phyloP scores from a whole-genome alignment of 1,284 basidiomycete species.

The Marasmius tenuissimus region DNA sequence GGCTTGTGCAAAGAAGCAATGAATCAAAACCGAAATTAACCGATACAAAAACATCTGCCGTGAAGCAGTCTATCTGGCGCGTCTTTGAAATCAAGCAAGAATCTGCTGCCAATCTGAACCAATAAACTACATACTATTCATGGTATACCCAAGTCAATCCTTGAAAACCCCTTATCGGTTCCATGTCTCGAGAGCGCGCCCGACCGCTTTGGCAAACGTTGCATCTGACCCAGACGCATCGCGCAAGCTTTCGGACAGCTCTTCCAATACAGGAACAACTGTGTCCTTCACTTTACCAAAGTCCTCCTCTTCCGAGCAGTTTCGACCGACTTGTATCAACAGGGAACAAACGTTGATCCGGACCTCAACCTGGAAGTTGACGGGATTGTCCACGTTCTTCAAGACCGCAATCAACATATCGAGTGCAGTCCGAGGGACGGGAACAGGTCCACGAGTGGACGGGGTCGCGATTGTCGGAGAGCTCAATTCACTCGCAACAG shows the following conservation, averaged over 20 bases:
- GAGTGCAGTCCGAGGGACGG: slow-evolving; percentile 50
- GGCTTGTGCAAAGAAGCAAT: too few relatives aligned
- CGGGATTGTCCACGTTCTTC: slow-evolving; percentile 51
- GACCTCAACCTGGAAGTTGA: slow-evolving; percentile 64
- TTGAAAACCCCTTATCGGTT: background rate
- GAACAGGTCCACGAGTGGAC: slow-evolving; percentile 38
- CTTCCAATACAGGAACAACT: slow-evolving; percentile 51
- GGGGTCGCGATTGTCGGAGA: slow-evolving; percentile 42
- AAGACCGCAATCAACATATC: slow-evolving; percentile 67
- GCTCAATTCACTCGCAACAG: slow-evolving; percentile 40
- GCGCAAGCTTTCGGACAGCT: slow-evolving; percentile 36
- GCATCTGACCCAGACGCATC: slow-evolving; percentile 39
- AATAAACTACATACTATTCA: too few relatives aligned
- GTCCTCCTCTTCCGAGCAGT: slow-evolving; percentile 43
- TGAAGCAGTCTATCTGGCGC: too few relatives aligned
- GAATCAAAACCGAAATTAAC: too few relatives aligned
- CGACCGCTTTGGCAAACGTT: slow-evolving; percentile 44
- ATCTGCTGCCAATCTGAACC: too few relatives aligned
- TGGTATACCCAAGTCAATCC: background rate
- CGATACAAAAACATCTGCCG: too few relatives aligned
- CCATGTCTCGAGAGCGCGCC: slow-evolving; percentile 48
- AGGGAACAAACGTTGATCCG: slow-evolving; percentile 73
- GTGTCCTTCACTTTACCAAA: slow-evolving; percentile 49
- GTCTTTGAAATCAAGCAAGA: too few relatives aligned
- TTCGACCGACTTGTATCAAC: slow-evolving; percentile 59